Evolutionary conservation across 208 protist species (phyloP).

Genomic region (Trypanosoma vivax): DNA sequence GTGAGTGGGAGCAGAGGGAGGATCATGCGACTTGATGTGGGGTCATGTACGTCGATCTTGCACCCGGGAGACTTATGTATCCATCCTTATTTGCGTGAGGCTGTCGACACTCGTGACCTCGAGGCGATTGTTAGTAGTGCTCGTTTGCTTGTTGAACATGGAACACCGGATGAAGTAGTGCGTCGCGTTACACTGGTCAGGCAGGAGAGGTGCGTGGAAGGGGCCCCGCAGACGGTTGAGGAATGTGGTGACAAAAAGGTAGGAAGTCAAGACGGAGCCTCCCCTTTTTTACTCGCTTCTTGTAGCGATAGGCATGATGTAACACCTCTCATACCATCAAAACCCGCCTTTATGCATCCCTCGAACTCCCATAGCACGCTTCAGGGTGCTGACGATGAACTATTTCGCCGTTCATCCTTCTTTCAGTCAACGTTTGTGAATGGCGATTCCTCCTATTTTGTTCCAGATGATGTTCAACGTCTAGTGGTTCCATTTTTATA

Average conservation of each 20-base stretch:
- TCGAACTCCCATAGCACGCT: background rate
- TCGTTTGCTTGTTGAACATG: conserved; percentile 12
- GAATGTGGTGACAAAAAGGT: background rate
- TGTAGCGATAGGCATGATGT: no score
- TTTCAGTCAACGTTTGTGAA: conserved; percentile 12
- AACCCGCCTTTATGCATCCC: background rate
- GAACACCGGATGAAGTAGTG: conserved; percentile 22
- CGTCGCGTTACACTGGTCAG: background rate
- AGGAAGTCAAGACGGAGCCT: background rate
- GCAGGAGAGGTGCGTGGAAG: background rate
- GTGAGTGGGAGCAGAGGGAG: background rate
- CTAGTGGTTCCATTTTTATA: conserved; percentile 55
- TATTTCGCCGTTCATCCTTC: conserved; percentile 9
- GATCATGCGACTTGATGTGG: background rate
- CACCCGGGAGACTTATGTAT: conserved; percentile 9
- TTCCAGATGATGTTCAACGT: conserved; percentile 29
- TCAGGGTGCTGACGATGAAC: conserved; percentile 18
- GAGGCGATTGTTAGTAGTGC: conserved; percentile 10
- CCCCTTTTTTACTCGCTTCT: background rate
- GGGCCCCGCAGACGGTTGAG: background rate
- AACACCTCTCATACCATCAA: background rate
- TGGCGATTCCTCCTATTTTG: background rate
- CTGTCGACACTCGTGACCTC: conserved; percentile 21
- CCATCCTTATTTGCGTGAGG: conserved; percentile 16
- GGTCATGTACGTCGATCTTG: background rate